Base-by-base conservation (phyloP, 2,329 filamentous ascomycete species). In the Aspergillus sp. region DNA sequence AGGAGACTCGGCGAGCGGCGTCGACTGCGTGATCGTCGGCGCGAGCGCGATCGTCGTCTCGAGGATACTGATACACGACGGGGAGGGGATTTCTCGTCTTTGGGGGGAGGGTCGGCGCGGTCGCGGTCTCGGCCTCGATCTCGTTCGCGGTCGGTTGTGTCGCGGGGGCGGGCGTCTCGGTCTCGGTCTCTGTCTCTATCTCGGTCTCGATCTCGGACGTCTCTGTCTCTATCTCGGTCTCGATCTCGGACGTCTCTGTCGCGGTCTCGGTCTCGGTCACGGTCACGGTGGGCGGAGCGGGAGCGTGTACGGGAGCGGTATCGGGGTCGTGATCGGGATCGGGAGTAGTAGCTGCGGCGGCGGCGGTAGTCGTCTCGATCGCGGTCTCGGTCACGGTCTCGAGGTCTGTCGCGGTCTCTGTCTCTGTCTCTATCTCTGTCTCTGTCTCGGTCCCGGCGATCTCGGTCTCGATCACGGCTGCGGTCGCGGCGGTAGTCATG, bases 41-140 rank as follows among this genome's bases (percentile, higher is more conserved):
- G 72, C 42, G 75, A 77, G 19, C 68, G 65, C 44, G 75, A 77
- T 49, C 73, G 67, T 55, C 63, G 63, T 27, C 72, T 63, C 6
- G 64, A 62, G 49, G 64, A 59, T 57, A 66, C 56, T 11, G 64
- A 63, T 38, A 54, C 44, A 8, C 60, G 67, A 17, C 32, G 32
- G 32, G 32, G 32, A 36, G 68, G 66, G 54, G 69, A 60, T 60
- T 63, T 65, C 47, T 66, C 61, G 25, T 65, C 64, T 48, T 55
- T 25, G 25, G 36, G 39, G 5, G 52, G 2, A 8, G 39, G 39
- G 17, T 44, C 32, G 36, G 19, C 50, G 15, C 54, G 50, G 4
- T 66, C 62, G 1, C 60, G 55, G 11, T 61, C 57, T 49, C 52
- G 54, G 19, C 63, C 60, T 17, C 62, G 54, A 36, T 60, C 58